These are phyloP conservation scores for Cladobotryum mycophilum DNA, from an alignment of 2,329 filamentous ascomycete species.

Conservation along the genomic window DNA sequence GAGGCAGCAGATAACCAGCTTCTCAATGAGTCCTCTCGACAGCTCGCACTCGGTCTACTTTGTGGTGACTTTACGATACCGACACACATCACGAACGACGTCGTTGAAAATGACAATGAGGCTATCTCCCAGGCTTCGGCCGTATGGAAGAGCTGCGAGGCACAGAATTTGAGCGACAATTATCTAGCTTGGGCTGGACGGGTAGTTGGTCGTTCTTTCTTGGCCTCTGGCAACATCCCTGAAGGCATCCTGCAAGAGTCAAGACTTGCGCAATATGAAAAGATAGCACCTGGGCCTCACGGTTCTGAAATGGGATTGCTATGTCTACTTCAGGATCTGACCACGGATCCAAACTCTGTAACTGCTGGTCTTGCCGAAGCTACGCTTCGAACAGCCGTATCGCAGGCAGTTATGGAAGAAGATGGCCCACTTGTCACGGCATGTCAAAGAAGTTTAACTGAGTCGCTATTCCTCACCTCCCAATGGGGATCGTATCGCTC, in stretches of 20 bases:
- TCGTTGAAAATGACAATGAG: conserved; percentile 60
- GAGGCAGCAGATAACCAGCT: conserved; percentile 55
- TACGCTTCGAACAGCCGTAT: conserved; percentile 51
- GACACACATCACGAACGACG: conserved; percentile 44
- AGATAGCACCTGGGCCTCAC: conserved; percentile 39
- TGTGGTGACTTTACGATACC: conserved; percentile 66
- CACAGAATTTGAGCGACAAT: conserved; percentile 54
- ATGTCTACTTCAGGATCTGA: conserved; percentile 53
- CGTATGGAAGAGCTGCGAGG: conserved; percentile 70
- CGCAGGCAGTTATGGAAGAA: conserved; percentile 41
- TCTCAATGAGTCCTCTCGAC: conserved; percentile 62
- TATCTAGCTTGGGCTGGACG: conserved; percentile 83
- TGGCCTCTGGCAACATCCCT: conserved; percentile 64
- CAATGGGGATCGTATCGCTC: conserved; percentile 51
- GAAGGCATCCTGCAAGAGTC: conserved; percentile 56
- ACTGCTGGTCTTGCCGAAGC: conserved; percentile 56
- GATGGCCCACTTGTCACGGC: conserved; percentile 44
- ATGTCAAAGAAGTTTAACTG: conserved; percentile 46
- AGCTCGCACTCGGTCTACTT: conserved; percentile 65
- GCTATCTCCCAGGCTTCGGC: conserved; percentile 57
- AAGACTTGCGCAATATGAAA: conserved; percentile 44
- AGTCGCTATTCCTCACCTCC: conserved; percentile 47
- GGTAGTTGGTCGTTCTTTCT: conserved; percentile 78
- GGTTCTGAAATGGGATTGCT: conserved; percentile 60
- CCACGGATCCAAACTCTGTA: conserved; percentile 49